These are phyloP conservation scores for Colletotrichum lupini DNA, from an alignment of 2,329 filamentous ascomycete genomes.

Conservation along the genomic window DNA sequence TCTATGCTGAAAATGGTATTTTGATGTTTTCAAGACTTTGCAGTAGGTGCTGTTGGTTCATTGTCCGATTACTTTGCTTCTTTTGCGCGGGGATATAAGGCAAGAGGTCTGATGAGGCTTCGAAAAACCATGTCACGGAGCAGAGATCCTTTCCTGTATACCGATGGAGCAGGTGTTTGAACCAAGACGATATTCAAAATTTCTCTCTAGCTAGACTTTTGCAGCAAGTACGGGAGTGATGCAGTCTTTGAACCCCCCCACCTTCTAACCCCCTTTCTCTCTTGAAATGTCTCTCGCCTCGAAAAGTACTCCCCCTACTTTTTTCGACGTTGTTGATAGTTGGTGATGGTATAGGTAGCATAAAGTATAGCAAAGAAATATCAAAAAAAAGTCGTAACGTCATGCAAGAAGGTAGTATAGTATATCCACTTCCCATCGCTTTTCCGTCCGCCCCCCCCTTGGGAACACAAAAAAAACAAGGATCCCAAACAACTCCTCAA, in stretches of 20 bases:
- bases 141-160: no score
- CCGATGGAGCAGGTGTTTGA: no score
- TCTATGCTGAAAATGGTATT: no score
- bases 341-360: constrained; percentile 6
- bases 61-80: no score
- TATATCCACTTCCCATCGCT: neutral
- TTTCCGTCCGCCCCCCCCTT: neutral
- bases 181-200: neutral
- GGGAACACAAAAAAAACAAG: neutral
- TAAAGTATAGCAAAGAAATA: constrained; percentile 1
- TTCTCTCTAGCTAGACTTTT: neutral
- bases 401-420: neutral
- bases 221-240: neutral
- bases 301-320: neutral
- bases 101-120: no score
- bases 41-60: no score
- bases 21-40: no score
- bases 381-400: constrained; percentile 18
- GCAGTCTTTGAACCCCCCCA: neutral
- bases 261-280: neutral
- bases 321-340: neutral
- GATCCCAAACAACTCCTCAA: neutral
- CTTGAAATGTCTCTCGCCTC: no score
- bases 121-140: no score
- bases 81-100: no score